Percentiles rank a stretch among this genome's conserved stretches.
Conservation (phyloP, 306 rosid genomes). For the Fagus sylvatica region DNA sequence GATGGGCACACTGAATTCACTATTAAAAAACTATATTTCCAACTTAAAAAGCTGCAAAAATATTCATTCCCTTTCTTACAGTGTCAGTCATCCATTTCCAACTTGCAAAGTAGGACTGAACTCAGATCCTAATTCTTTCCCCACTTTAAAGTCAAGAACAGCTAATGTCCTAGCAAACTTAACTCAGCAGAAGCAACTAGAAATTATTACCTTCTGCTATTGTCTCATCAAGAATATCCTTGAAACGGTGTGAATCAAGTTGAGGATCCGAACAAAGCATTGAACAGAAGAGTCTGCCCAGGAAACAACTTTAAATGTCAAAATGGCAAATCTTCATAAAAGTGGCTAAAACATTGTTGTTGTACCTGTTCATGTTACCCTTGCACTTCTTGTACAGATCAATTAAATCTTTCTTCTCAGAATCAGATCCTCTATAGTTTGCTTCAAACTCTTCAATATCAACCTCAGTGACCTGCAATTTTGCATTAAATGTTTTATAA, state of each 20-base stretch:
- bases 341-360: conserved; percentile 3
- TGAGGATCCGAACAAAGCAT: conserved; percentile 94
- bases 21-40: background rate
- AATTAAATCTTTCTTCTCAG: conserved; percentile 78
- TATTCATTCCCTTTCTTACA: background rate
- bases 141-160: conserved; percentile 10
- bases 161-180: background rate
- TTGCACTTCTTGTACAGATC: conserved; percentile 60
- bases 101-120: conserved; percentile 6
- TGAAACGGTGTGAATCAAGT: conserved; percentile 83
- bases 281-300: conserved; percentile 81
- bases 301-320: conserved; percentile 16
- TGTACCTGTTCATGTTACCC: conserved; percentile 86
- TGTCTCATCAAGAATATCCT: conserved; percentile 75
- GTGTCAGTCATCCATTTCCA: background rate
- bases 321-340: conserved; percentile 19
- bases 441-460: conserved; percentile 89
- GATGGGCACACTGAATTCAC: background rate
- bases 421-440: conserved; percentile 78
- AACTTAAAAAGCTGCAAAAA: too few relatives aligned
- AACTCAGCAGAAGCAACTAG: conserved; percentile 11
- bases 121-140: conserved; percentile 7
- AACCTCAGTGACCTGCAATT: conserved; percentile 73
- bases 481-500: background rate
- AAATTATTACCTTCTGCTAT: conserved; percentile 63